Base-by-base conservation (phyloP, 805 yeast genomes). In the Wickerhamiella vanderwaltii region DNA sequence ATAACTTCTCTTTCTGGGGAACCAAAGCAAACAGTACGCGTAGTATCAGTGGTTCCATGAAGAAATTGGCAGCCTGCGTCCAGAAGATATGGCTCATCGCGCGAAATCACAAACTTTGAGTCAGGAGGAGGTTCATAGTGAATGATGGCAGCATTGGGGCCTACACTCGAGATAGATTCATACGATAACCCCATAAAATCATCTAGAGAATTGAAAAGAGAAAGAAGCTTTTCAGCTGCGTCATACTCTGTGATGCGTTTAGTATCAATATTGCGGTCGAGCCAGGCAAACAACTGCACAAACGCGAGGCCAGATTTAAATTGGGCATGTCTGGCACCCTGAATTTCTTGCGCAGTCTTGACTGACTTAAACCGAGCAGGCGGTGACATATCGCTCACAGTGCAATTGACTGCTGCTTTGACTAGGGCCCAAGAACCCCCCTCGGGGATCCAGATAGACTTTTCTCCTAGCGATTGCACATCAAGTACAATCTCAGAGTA, bases 31-130 rank as follows among this genome's bases (percentile, higher is more conserved):
- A 76, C 61, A 0, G 96, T 85, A 51, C 98, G 71, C 1, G 98
- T 91, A 19, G 88, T 84, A 58, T 91, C 98, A 0, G 98, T 91
- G 0, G 98, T 91, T 9, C 98, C 98, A 54, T 87, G 95, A 19
- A 79, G 58, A 55, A 73, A 88, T 53, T 91, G 98, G 1, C 91
- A 83, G 3, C 98, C 98, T 2, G 94, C 75, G 59, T 91, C 98
- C 46, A 84, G 66, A 47, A 91, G 65, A 51, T 80, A 86, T 1
- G 86, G 71, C 45, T 78, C 72, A 16, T 70, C 60, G 5, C 79
- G 77, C 52, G 82, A 77, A 45, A 91, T 73, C 44, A 70, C 59
- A 1, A 79, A 64, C 41, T 73, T 71, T 15, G 72, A 66, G 12
- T 71, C 77, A 45, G 39, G 65, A 52, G 50, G 67, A 32, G 93